These are phyloP conservation scores for Echeveria elegans DNA, from an alignment of 164 flowering plant species.

Conservation along the genomic window DNA sequence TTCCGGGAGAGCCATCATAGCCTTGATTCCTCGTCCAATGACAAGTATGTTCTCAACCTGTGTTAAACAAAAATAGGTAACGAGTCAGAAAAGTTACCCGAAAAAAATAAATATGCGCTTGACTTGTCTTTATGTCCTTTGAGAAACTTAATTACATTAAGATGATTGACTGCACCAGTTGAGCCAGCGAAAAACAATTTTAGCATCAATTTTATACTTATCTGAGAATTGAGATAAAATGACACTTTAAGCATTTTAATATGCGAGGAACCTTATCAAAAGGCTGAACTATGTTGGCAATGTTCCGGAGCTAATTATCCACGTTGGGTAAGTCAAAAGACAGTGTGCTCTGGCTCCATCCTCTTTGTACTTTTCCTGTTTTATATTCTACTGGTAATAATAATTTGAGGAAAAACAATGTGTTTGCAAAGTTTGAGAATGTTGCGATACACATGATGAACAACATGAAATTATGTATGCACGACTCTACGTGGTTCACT, in stretches of 20 bases:
- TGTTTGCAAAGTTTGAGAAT: too few species aligned
- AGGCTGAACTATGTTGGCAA: slow-evolving; percentile 88
- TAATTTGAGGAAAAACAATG: too few species aligned
- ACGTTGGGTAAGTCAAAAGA: too few species aligned
- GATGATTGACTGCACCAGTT: slow-evolving; percentile 59
- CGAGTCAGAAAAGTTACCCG: not conserved
- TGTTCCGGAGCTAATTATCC: too few species aligned
- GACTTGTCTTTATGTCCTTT: too few species aligned
- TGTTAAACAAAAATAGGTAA: not conserved
- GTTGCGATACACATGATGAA: too few species aligned
- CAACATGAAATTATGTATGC: too few species aligned
- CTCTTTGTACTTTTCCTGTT: too few species aligned
- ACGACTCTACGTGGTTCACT: too few species aligned
- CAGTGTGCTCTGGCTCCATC: too few species aligned
- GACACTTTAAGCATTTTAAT: not conserved
- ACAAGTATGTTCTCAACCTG: slow-evolving; percentile 90
- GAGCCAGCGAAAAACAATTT: too few species aligned
- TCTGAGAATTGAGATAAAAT: not conserved
- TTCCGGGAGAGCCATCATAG: slow-evolving; percentile 82
- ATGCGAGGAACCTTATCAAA: slow-evolving; percentile 41
- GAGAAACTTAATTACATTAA: slow-evolving; percentile 38
- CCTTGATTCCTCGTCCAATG: slow-evolving; percentile 91
- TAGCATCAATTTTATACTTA: slow-evolving; percentile 32
- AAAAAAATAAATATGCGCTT: slow-evolving; percentile 4
- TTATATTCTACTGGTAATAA: too few species aligned